Evolutionary conservation across 176 grass and related monocot genomes (phyloP), one percentile per base, ranked within the genome.

Genomic region (Carex parvula): DNA sequence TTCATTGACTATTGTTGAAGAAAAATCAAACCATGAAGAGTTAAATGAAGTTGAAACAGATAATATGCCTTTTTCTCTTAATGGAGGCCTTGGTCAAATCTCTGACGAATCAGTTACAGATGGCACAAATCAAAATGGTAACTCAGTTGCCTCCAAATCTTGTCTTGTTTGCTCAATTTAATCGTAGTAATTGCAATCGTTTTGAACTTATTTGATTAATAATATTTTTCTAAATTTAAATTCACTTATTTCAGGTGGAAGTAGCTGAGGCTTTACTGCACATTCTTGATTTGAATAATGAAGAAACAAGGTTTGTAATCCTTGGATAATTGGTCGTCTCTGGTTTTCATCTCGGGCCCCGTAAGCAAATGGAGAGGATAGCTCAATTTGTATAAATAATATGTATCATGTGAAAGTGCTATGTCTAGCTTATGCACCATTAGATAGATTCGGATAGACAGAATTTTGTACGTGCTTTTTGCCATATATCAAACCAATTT

Each of bases 31-130:
- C 68, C 60, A 37, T 22, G 82, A 88, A 41, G 41, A 50, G 14
- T 81, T 57, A 88, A 53, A 33, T 52, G 62, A 46, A 87, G 82
- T 79, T 64, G 88, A 26, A 54, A 80, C 53, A 15, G 41, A 86
- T 61, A 56, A 90, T 79, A 60, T 86, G 95, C 92, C 92, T 81
- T 18, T 41, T 7, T 17, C 22, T 83, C 62, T 82, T 79, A 97
- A 93, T 24, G 91, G 87, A 80, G 89, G 81, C 39, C 64, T 90
- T 65, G 44, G 33, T 76, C 75, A 83, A 77, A 53, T 60, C 86
- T 73, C 80, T 88, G 81, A 68, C 32, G 39, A 81, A 24, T 87
- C 85, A 16, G 6, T 42, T 41, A 70, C 62, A 54, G 76, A 88
- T 76, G 81, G 73, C 80, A 88, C 24, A n/a, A 81, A 69, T 83